Percentiles rank a stretch among this genome's conserved stretches.
phyloP scores from a whole-genome alignment of 139 green algal genomes.

The Dunaliella primolecta region DNA sequence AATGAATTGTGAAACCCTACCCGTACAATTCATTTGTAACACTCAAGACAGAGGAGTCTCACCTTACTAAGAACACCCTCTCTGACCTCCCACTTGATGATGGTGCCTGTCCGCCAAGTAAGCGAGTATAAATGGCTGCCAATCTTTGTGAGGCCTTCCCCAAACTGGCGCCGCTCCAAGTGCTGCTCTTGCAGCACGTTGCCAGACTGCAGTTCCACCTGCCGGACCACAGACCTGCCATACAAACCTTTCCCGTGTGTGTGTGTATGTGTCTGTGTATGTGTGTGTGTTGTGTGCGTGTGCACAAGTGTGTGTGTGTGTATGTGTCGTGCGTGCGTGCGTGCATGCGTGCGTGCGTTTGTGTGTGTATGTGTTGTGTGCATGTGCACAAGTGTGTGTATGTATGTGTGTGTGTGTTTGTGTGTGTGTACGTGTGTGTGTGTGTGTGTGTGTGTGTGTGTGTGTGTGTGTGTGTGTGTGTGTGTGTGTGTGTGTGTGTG shows the following conservation, averaged over 20 bases:
- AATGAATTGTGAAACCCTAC: no score
- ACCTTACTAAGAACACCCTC: slow-evolving; percentile 1
- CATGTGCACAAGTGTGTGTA: not conserved
- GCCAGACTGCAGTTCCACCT: slow-evolving; percentile 65
- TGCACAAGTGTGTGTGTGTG: no score
- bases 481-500: not conserved
- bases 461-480: not conserved
- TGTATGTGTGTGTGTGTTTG: not conserved
- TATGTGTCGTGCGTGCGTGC: not conserved
- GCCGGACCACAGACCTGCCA: slow-evolving; percentile 62
- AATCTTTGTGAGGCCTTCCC: slow-evolving; percentile 68
- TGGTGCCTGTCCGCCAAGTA: slow-evolving; percentile 50
- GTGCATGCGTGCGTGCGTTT: not conserved
- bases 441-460: not conserved
- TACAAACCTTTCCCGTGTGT: slow-evolving; percentile 63
- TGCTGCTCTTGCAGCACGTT: slow-evolving; percentile 33
- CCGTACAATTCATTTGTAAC: no score
- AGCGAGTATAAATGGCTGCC: slow-evolving; percentile 71
- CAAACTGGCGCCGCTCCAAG: slow-evolving; percentile 52
- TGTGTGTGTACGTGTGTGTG: not conserved
- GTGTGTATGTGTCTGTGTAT: not conserved
- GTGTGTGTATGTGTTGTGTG: not conserved
- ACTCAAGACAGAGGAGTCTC: no score
- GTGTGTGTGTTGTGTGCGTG: no score
- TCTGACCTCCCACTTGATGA: slow-evolving; percentile 7